Conservation (phyloP, 441 rosid genomes). For the Flueggea neowawraea region DNA sequence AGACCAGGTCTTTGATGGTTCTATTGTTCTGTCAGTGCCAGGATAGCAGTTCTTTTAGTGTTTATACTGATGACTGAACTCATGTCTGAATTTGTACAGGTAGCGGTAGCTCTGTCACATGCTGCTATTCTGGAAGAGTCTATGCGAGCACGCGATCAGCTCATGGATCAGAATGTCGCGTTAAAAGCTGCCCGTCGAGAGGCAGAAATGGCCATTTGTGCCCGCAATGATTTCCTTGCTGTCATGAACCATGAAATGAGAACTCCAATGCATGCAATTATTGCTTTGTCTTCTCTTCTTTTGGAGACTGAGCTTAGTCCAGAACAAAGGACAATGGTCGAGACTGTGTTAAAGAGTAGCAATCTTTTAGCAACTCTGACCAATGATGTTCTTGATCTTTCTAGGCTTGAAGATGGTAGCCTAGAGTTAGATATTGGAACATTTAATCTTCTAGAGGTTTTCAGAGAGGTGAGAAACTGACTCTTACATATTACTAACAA, state of each 20-base stretch:
- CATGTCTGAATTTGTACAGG: conserved; percentile 35
- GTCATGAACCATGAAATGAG: conserved; percentile 99
- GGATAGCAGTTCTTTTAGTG: neutral
- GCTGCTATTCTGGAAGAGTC: conserved; percentile 96
- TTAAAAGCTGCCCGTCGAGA: conserved; percentile 75
- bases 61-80: neutral
- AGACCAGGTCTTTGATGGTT: conserved; percentile 63
- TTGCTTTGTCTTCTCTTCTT: conserved; percentile 86
- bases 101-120: conserved; percentile 96
- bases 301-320: conserved; percentile 74
- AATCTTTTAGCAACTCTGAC: conserved; percentile 76
- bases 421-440: conserved; percentile 50
- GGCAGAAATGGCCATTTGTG: conserved; percentile 86
- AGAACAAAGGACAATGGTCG: conserved; percentile 84
- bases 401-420: conserved; percentile 90
- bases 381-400: conserved; percentile 88
- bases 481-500: neutral
- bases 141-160: conserved; percentile 85
- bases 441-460: conserved; percentile 60
- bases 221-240: conserved; percentile 91
- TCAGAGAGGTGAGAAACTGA: conserved; percentile 63
- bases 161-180: conserved; percentile 75
- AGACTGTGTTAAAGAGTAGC: conserved; percentile 84
- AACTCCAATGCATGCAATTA: conserved; percentile 85
- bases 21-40: neutral